Base-by-base conservation (phyloP, 2,329 filamentous ascomycete species). In the Botrytis paeoniae region DNA sequence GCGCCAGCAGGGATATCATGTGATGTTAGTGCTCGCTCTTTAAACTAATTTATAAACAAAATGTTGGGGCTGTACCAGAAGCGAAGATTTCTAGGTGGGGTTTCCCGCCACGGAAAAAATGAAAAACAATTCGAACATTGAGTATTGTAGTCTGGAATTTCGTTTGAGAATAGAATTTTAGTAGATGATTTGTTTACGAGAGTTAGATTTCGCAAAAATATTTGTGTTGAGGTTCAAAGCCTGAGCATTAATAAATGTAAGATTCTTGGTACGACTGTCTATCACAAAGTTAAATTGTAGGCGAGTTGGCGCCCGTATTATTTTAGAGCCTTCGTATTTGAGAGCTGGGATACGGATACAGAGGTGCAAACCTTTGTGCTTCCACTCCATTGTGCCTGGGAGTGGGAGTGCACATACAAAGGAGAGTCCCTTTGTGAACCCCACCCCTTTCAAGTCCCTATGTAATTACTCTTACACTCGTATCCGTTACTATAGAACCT, bases 1-100 rank as follows among this genome's bases (percentile, higher is more conserved):
- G 65, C 65, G 65, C 65, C 65, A 68, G 65, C 65, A 68, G 65
- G 48, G 65, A 68, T 57, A 68, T 68, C 45, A 68, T 54, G 64
- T 68, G 64, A 68, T 68, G 37, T 22, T 54, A 12, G 7, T 1
- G 16, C 3, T 18, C 1, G 4, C 0, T 1, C 1, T 0, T 6
- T 7, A 41, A 9, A 2, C 4, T 62, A 0, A 5, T 10, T 62
- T 18, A 62, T 62, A 3, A 41, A 18, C 12, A 7, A 2, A 16
- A 2, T 18, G 6, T 3, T 32, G 2, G 0, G 37, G 25, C 25
- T 63, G 6, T 63, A 25, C 16, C 5, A 4, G 25, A 12, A 63
- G 37, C 37, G 16, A 29, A 9, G 3, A n/a, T 18, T 18, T 57
- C 9, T 18, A 57, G 51, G 39, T n/a, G 16, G 37, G n/a, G 9